Base-by-base conservation (phyloP, 495 filamentous ascomycete genomes). In the Neurospora sp. region DNA sequence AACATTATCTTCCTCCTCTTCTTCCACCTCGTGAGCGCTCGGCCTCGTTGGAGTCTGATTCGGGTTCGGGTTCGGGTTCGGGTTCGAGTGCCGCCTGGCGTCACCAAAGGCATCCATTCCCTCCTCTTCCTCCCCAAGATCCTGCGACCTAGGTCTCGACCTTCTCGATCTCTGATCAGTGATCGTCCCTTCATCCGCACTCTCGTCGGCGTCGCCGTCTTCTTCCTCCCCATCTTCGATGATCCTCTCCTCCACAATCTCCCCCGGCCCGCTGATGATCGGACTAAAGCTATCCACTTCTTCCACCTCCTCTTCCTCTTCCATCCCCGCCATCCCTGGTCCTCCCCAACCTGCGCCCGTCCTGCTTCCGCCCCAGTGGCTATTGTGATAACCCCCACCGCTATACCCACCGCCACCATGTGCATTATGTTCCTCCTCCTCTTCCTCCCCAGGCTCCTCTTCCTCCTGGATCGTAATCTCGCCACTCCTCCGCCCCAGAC, bases 401-500 rank as follows among this genome's bases (percentile, higher is more conserved):
- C 69, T 31, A 15, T 59, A 39, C 34, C 38, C 31, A 43, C 31
- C 36, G 0, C 34, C 42, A 7, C 13, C 62, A 34, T 36, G 43
- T n/a, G 2, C 40, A n/a, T 43, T 9, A 6, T 37, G 73, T 75
- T 76, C 77, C 40, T 74, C 76, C 38, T 76, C 79, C 1, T 79
- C 78, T 54, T 78, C 83, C 37, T 79, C 77, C 8, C 87, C 90
- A 71, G 93, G 92, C 73, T 92, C 89, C 39, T 96, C 93, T 79
- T 92, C 94, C 77, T 97, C 94, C 76, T 94, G 92, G 72, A 96
- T 96, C 42, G 95, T 92, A 76, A 90, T 83, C 76, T 90, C 86
- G 76, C 92, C 88, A 79, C 90, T 84, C 74, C 89, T 79, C 59
- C 87, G 80, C 69, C 85, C 81, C 76, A 86, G 39, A 0, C 85